These are phyloP conservation scores for Sphagnum contortum DNA, from an alignment of 225 moss, liverwort and hornwort genomes.

Conservation along the genomic window DNA sequence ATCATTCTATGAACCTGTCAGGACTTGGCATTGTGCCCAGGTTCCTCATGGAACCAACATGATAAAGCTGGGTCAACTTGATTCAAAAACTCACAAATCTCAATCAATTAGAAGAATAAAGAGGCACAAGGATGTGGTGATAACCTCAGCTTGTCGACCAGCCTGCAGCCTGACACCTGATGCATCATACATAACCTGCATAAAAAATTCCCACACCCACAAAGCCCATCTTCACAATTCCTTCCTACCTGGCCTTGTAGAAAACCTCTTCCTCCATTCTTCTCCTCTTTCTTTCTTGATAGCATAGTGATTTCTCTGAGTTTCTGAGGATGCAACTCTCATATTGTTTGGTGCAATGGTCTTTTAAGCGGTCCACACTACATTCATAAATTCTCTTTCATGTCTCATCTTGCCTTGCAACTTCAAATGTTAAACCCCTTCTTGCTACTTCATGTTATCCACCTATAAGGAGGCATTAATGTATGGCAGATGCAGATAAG, in stretches of 20 bases:
- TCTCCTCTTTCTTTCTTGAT: background rate
- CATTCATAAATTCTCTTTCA: too few relatives aligned
- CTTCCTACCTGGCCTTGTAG: background rate
- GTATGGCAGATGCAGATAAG: conserved; percentile 1
- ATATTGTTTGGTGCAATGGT: too few relatives aligned
- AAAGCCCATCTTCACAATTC: background rate
- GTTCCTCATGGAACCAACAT: background rate
- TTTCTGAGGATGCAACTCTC: too few relatives aligned
- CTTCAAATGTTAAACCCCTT: background rate
- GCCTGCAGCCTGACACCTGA: conserved; percentile 96
- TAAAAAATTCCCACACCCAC: background rate
- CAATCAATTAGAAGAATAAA: background rate
- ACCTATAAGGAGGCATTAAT: background rate
- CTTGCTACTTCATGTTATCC: background rate
- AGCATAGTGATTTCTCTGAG: background rate
- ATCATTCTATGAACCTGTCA: background rate
- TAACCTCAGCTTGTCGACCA: conserved; percentile 95
- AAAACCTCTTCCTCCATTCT: background rate
- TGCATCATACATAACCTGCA: conserved; percentile 98
- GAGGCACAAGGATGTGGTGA: background rate
- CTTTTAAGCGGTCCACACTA: too few relatives aligned
- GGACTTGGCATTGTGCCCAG: conserved; percentile 1
- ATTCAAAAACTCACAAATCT: too few relatives aligned
- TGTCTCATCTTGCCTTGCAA: too few relatives aligned
- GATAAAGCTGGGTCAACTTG: background rate